A percentile compares a stretch with the other conserved stretches of the same genome.
Conservation (phyloP, 768 basidiomycete genomes). For the Pisolithus orientalis region DNA sequence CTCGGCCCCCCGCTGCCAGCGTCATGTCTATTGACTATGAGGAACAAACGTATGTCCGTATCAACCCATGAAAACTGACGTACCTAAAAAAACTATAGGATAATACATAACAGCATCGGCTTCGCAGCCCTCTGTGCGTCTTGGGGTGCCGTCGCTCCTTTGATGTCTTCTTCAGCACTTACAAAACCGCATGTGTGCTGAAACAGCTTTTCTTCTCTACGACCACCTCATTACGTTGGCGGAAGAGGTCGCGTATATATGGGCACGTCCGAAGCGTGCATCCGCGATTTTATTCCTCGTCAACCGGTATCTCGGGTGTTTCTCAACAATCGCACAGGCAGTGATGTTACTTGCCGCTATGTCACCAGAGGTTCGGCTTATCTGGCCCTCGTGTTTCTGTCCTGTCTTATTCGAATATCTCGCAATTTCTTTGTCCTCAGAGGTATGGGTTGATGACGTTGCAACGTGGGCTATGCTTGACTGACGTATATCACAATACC, state of each 20-base stretch:
- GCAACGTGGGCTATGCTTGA: background rate
- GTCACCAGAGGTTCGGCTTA: conserved; percentile 1
- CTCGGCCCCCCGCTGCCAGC: background rate
- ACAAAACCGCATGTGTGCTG: background rate
- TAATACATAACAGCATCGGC: background rate
- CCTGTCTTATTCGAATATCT: background rate
- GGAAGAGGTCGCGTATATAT: conserved; percentile 39
- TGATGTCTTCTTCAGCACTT: background rate
- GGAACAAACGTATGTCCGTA: background rate
- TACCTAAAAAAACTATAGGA: background rate
- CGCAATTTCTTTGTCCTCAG: background rate
- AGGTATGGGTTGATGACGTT: background rate
- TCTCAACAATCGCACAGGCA: conserved; percentile 31
- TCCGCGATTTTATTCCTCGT: conserved; percentile 42
- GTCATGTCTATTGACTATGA: background rate
- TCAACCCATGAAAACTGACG: background rate
- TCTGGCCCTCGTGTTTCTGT: background rate
- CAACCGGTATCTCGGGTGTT: conserved; percentile 43
- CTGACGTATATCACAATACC: background rate
- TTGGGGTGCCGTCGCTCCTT: background rate
- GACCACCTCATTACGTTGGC: conserved; percentile 25
- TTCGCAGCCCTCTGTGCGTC: conserved; percentile 1
- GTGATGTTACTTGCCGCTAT: conserved; percentile 23
- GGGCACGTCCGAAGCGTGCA: conserved; percentile 34
- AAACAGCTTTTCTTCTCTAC: conserved; percentile 23